phyloP scores from a whole-genome alignment of 176 grass and related monocot genomes.

The Hordeum marinum region DNA sequence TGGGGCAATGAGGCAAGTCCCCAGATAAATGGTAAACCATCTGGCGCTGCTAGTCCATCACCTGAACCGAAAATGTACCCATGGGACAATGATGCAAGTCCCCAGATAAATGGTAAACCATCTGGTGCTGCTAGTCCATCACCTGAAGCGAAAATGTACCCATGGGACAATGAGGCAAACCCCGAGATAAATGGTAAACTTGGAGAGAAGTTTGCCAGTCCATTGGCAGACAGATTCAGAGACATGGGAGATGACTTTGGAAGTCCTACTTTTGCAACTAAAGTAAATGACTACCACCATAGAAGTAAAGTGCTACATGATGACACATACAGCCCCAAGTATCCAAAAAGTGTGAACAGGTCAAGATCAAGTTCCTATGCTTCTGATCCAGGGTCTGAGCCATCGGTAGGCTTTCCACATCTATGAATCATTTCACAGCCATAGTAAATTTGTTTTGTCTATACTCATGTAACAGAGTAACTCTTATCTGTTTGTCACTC shows the following conservation, averaged over 20 bases:
- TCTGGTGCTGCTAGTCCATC: no score
- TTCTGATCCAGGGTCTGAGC: constrained; percentile 49
- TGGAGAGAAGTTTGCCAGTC: constrained; percentile 30
- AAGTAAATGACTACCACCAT: constrained; percentile 38
- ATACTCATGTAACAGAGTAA: constrained; percentile 8
- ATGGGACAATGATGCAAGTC: no score
- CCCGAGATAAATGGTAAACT: not conserved
- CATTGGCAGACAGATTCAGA: constrained; percentile 40
- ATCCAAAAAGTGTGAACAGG: constrained; percentile 38
- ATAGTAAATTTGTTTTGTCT: constrained; percentile 10
- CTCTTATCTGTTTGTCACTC: not conserved
- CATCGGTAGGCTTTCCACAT: constrained; percentile 51
- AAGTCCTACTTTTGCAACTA: constrained; percentile 68
- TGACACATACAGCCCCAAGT: constrained; percentile 31
- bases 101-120: no score
- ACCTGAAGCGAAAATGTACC: no score
- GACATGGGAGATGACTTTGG: constrained; percentile 39
- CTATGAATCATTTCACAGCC: constrained; percentile 9
- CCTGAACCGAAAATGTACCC: no score
- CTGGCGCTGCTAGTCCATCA: no score
- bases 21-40: constrained; percentile 27
- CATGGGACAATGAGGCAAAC: no score
- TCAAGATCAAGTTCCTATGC: constrained; percentile 48
- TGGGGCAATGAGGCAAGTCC: constrained; percentile 37
- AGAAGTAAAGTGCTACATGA: constrained; percentile 44